phyloP scores from a whole-genome alignment of 768 basidiomycete species.

The Lentinus brumalis region DNA sequence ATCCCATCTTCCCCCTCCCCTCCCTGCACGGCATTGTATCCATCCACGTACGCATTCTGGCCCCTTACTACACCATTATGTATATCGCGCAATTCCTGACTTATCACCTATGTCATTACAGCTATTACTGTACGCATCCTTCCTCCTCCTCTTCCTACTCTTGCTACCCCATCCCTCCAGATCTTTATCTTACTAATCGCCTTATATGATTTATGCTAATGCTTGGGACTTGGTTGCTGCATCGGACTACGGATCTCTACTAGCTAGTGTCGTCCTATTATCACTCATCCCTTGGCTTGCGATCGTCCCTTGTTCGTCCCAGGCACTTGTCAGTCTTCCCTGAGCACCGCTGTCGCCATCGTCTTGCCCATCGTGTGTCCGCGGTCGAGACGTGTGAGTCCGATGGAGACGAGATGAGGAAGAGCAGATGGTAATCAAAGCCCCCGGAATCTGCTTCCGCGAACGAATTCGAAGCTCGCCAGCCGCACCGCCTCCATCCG shows the following conservation, averaged over 20 bases:
- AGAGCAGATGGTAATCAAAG: too few relatives aligned
- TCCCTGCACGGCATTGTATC: constrained; percentile 1
- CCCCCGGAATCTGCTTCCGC: too few relatives aligned
- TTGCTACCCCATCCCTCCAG: neutral
- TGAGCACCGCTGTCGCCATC: too few relatives aligned
- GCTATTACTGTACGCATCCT: constrained; percentile 5
- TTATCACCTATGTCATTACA: constrained; percentile 21
- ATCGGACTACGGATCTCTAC: neutral
- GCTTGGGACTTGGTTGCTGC: neutral
- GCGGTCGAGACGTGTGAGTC: too few relatives aligned
- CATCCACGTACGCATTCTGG: constrained; percentile 6
- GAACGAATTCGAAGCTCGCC: too few relatives aligned
- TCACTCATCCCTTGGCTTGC: constrained; percentile 2
- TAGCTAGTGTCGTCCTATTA: neutral
- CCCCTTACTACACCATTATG: constrained; percentile 18
- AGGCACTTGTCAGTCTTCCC: too few relatives aligned
- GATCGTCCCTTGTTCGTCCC: neutral
- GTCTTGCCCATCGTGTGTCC: too few relatives aligned
- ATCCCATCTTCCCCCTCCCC: constrained; percentile 1
- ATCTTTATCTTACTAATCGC: constrained; percentile 13
- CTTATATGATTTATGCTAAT: constrained; percentile 13
- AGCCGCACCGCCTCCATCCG: too few relatives aligned
- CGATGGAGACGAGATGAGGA: too few relatives aligned
- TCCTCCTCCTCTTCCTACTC: neutral
- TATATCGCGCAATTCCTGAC: constrained; percentile 15